Evolutionary conservation across 2,329 filamentous ascomycete species (phyloP), one percentile per base, ranked within the genome.

Genomic region (Botryotinia narcissicola): DNA sequence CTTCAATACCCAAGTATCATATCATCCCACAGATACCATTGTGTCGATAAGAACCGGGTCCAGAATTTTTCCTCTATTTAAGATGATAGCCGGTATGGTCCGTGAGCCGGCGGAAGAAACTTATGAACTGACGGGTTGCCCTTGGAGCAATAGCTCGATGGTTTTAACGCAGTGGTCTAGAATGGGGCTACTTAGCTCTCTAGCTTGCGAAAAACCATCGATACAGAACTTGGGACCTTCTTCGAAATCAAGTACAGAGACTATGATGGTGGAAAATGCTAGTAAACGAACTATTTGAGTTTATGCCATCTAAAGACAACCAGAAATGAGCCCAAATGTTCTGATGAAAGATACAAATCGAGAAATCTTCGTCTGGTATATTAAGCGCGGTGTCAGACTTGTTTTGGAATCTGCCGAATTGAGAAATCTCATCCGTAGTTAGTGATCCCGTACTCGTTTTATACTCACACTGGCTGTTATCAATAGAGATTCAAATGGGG

Each of bases 1-100:
- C 62, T 75, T 64, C 73, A 75, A 14, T 81, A 78, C 57, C 79
- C 80, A 8, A 84, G 83, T 59, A 71, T 60, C 0, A 78, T 59
- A 71, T 60, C 0, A 78, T 29, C 79, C 57, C 83, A 82, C 75
- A 81, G 77, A 64, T 78, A 73, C 25, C 77, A 82, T 67, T 79
- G 78, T n/a, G 81, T 81, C 3, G 74, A 75, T 7, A 3, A 16
- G 18, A 7, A 54, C 5, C 4, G 10, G 12, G 48, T 10, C 0
- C 12, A 54, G 25, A 54, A n/a, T 6, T 6, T n/a, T n/a, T 9
- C 48, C 48, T 54, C 25, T 16, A n/a, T n/a, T 12, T 54, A n/a
- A 16, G 12, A 29, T 54, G n/a, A 29, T 54, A 29, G 51, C 16
- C n/a, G n/a, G 14, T 29, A 54, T 29, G 6, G n/a, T 3, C 51